These are phyloP conservation scores for Diphasiastrum complanatum DNA, from an alignment of 83 land plant species.

Conservation along the genomic window DNA sequence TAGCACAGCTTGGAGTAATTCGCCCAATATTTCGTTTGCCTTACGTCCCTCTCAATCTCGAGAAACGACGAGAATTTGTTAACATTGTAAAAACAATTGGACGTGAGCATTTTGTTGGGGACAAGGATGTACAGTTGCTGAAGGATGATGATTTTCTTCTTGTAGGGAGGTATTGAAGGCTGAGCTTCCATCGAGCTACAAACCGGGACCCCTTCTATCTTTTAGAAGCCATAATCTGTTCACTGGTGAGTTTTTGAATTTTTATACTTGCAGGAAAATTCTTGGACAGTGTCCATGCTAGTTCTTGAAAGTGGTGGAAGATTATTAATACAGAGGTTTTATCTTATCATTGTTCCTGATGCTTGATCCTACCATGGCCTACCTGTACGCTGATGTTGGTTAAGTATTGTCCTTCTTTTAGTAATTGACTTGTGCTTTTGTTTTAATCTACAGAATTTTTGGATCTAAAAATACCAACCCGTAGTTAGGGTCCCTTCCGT, in stretches of 20 bases:
- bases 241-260: neutral
- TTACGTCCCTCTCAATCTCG: slow-evolving; percentile 60
- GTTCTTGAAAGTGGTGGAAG: too few species aligned
- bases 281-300: too few species aligned
- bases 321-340: too few species aligned
- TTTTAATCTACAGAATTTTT: too few species aligned
- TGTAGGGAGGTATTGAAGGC: slow-evolving; percentile 47
- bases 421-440: too few species aligned
- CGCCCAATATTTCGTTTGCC: slow-evolving; percentile 85
- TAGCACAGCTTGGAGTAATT: slow-evolving; percentile 81
- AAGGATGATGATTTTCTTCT: slow-evolving; percentile 75
- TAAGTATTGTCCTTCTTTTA: too few species aligned
- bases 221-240: neutral
- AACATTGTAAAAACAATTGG: slow-evolving; percentile 66
- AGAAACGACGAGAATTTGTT: slow-evolving; percentile 67
- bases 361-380: too few species aligned
- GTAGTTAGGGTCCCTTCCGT: too few species aligned
- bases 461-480: too few species aligned
- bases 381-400: too few species aligned
- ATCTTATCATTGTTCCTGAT: too few species aligned
- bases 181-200: neutral
- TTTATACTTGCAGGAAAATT: neutral
- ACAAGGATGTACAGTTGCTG: slow-evolving; percentile 61
- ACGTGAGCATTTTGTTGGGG: slow-evolving; percentile 76
- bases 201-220: neutral